Evolutionary conservation across 495 filamentous ascomycete species (phyloP), one percentile per base, ranked within the genome.

Genomic region (Xylaria sp.): DNA sequence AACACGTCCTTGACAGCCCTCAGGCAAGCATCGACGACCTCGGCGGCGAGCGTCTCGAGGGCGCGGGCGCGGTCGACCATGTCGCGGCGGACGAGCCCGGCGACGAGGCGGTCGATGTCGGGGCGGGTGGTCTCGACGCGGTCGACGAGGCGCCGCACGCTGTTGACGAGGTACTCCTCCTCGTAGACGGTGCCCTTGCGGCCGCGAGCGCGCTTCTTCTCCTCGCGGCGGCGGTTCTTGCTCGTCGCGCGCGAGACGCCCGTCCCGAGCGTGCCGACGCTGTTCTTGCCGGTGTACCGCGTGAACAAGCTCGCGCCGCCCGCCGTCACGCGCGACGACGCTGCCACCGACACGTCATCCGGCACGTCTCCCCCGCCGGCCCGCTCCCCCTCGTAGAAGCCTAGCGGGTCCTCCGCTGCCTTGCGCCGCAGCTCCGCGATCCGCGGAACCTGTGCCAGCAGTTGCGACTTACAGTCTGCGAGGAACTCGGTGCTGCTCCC

Each of bases 121-220:
- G 83, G 81, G 21, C 87, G 83, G 1, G 90, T 83, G 11, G 82
- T 81, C 77, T 94, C 93, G n/a, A 97, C 88, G 24, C 95, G 85
- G 76, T 97, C 93, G 29, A 97, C 88, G 48, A 98, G 84, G 44
- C 96, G 83, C n/a, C 91, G 85, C 43, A 97, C 89, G 72, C 90
- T 93, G 75, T 93, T 95, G 55, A 97, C 90, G 14, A 99, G 85
- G 78, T 99, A 98, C 80, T 98, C 96, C 79, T 98, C 96, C 76
- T 99, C 96, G 78, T 98, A 99, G 5, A 99, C 91, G 52, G 91
- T 97, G 19, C 96, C 96, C 85, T 98, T 97, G 79, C 97, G 93
- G 17, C 96, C 96, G 33, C 93, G 86, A 0, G 96, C 96, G 8
- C 94, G 88, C 88, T 99, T 99, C 75, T 97, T 90, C 85, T 99